Base-by-base conservation (phyloP, 371 early-diverging fungal genomes). In the Rhizopus arrhizus region DNA sequence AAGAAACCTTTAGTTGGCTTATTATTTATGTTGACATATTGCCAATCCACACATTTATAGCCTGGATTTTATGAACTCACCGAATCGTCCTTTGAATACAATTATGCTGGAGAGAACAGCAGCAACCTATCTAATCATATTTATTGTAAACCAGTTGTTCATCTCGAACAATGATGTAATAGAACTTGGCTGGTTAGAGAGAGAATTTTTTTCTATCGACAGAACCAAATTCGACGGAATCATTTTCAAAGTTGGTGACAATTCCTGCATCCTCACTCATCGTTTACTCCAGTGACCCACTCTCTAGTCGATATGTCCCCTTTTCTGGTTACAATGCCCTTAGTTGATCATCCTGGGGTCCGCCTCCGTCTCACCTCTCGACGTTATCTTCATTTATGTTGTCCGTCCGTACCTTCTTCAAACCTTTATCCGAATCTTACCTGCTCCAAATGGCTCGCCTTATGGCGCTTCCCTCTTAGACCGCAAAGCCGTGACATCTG, bases 141-240 rank as follows among this genome's bases (percentile, higher is more conserved):
- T 54, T 29, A 9, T 64, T 9, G 41, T 58, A 38, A 58, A 48
- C 29, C 59, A 64, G 29, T 49, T 53, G 33, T 59, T 58, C 8
- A 46, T 55, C 32, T 5, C 59, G 1, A 49, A 59, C 16, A 59
- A 64, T 35, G 59, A 54, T 64, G 22, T 58, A 3, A 41, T 58
- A 10, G 51, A 64, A 55, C 45, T 64, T 8, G 49, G 45, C 9
- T 58, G 64, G 64, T 34, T 58, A 1, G 54, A 64, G 8, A 46
- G 64, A n/a, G 54, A 64, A 35, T 58, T 59, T 31, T 54, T 12
- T 59, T 3, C 51, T 4, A 58, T 59, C 1, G 59, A 59, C 36
- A 34, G 40, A 55, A 43, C 31, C 2, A 64, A 54, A 38, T 62
- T 33, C 16, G 63, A 62, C 11, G 52, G 64, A 2, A n/a, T 63